These are phyloP conservation scores for Paramecium tetraurelia DNA, from an alignment of 73 alveolate species.

Conservation along the genomic window DNA sequence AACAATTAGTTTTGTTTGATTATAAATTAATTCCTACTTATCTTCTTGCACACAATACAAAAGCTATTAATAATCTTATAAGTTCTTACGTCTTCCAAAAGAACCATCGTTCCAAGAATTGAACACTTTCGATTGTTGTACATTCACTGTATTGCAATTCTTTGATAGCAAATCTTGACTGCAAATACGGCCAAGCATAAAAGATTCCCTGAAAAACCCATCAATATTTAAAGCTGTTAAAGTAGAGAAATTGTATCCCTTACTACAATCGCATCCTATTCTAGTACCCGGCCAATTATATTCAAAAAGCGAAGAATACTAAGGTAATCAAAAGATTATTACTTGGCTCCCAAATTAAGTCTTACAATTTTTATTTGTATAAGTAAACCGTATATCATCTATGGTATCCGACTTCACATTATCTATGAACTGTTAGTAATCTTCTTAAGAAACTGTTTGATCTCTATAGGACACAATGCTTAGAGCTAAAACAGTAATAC, in stretches of 20 bases:
- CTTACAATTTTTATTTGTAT: not conserved
- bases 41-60: constrained; percentile 26
- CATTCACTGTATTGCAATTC: not conserved
- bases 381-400: constrained; percentile 16
- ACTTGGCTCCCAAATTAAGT: not conserved
- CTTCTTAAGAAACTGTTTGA: not conserved
- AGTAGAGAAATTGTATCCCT: not conserved
- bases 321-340: not conserved
- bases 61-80: not conserved
- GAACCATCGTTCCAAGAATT: constrained; percentile 11
- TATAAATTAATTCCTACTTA: not conserved
- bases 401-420: not conserved
- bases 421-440: not conserved
- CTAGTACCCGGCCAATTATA: constrained; percentile 32
- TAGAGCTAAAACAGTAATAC: not conserved
- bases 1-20: not conserved
- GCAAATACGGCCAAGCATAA: not conserved
- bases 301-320: constrained; percentile 6
- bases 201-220: not conserved
- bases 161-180: not conserved
- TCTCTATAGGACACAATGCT: not conserved
- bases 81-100: constrained; percentile 15
- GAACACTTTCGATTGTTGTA: not conserved
- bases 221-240: not conserved
- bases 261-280: constrained; percentile 37